Percentiles rank a stretch among this genome's conserved stretches.
Evolutionary conservation across 257 asterid genomes (phyloP).

Genomic region (Asclepias syriaca): DNA sequence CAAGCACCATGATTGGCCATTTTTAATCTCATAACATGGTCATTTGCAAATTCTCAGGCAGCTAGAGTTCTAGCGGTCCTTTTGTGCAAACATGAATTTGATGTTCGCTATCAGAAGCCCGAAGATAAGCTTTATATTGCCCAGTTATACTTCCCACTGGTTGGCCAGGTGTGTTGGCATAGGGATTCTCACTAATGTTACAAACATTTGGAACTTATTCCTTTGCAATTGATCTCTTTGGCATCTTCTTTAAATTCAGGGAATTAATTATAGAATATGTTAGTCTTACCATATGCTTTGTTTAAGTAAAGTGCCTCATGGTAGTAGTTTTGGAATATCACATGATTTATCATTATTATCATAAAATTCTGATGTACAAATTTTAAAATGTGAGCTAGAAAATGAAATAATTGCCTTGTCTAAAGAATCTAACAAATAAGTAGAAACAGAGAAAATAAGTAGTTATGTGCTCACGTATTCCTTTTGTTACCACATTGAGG

Average conservation of each 20-base stretch:
- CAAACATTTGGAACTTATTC: background rate
- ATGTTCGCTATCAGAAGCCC: slow-evolving; percentile 90
- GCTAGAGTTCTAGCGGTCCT: slow-evolving; percentile 89
- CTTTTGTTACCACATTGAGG: background rate
- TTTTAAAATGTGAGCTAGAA: background rate
- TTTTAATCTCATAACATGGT: slow-evolving; percentile 13
- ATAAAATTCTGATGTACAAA: background rate
- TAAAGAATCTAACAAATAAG: background rate
- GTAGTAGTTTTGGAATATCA: background rate
- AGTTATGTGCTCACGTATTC: background rate
- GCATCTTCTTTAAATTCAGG: background rate
- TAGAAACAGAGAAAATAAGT: background rate
- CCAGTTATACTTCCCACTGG: slow-evolving; percentile 89
- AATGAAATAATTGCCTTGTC: background rate
- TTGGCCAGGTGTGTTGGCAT: slow-evolving; percentile 69
- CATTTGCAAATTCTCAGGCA: slow-evolving; percentile 52
- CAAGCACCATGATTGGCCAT: slow-evolving; percentile 11
- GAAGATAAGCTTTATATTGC: slow-evolving; percentile 98
- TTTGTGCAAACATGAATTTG: slow-evolving; percentile 96
- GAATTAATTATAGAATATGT: background rate
- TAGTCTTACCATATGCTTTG: background rate
- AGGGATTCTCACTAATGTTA: slow-evolving; percentile 14
- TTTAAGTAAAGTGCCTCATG: background rate
- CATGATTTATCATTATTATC: background rate
- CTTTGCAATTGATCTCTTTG: background rate